Percentiles rank a stretch among this genome's conserved stretches.
These are phyloP conservation scores for Mycena rosella DNA, from an alignment of 768 basidiomycete genomes.

Conservation along the genomic window DNA sequence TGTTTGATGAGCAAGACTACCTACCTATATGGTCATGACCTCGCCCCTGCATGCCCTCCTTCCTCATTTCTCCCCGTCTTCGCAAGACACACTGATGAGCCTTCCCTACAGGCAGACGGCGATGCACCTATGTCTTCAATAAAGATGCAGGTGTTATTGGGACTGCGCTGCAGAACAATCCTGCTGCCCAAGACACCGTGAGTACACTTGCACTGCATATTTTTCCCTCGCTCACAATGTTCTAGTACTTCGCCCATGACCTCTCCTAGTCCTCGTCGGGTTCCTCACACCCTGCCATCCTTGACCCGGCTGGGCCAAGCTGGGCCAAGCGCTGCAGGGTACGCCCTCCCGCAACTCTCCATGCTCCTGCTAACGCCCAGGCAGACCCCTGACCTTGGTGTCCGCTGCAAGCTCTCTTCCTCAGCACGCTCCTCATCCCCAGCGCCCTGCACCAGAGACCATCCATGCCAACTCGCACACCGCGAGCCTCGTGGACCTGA, in stretches of 20 bases:
- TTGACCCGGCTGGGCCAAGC: constrained; percentile 75
- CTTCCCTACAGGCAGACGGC: constrained; percentile 88
- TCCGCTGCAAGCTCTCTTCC: constrained; percentile 82
- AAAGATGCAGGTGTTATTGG: constrained; percentile 79
- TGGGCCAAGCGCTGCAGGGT: constrained; percentile 76
- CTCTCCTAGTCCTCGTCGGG: constrained; percentile 72
- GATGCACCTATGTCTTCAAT: constrained; percentile 78
- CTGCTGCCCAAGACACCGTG: constrained; percentile 82
- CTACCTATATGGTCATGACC: no score
- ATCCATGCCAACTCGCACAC: constrained; percentile 84
- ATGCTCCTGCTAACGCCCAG: background rate
- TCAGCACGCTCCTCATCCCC: constrained; percentile 77
- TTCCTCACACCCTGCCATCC: constrained; percentile 65
- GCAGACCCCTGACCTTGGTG: constrained; percentile 81
- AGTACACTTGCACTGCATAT: constrained; percentile 41
- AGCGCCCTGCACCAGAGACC: constrained; percentile 42
- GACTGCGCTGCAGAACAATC: constrained; percentile 92
- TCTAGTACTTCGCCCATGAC: constrained; percentile 75
- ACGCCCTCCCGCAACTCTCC: constrained; percentile 17
- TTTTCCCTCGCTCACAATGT: constrained; percentile 2
- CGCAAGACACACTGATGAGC: background rate
- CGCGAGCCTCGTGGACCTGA: constrained; percentile 68
- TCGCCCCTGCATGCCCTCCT: background rate
- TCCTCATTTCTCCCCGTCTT: background rate
- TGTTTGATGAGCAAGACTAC: no score